A percentile compares a stretch with the other conserved stretches of the same genome.
These are phyloP conservation scores for Colletotrichum tabaci DNA, from an alignment of 2,329 filamentous ascomycete genomes.

Conservation along the genomic window DNA sequence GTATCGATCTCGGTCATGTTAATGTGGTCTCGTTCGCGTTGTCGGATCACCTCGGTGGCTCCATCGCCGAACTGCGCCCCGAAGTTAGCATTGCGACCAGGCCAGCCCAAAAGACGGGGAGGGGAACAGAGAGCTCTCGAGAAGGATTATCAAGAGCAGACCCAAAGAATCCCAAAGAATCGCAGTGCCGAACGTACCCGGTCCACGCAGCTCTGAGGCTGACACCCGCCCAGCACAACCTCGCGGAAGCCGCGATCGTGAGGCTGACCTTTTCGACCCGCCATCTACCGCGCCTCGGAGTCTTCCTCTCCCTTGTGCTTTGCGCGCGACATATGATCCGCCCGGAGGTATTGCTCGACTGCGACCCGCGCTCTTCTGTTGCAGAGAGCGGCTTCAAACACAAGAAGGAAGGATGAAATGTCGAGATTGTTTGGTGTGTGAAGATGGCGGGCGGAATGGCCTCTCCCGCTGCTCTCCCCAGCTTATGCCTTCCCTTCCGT, in stretches of 20 bases:
- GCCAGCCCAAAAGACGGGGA: background rate
- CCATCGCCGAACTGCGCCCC: slow-evolving; percentile 54
- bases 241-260: slow-evolving; percentile 42
- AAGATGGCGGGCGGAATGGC: slow-evolving; percentile 10
- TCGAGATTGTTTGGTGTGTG: background rate
- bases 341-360: background rate
- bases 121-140: background rate
- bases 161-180: background rate
- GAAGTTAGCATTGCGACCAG: slow-evolving; percentile 3
- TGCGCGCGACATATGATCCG: slow-evolving; percentile 40
- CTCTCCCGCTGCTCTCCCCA: background rate
- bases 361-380: background rate
- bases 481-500: slow-evolving; percentile 26
- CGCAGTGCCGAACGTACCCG: slow-evolving; percentile 49
- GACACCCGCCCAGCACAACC: slow-evolving; percentile 54
- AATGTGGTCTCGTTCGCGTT: slow-evolving; percentile 52
- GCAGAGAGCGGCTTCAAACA: background rate
- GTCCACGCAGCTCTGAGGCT: slow-evolving; percentile 55
- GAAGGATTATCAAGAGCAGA: background rate
- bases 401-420: background rate
- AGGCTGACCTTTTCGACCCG: slow-evolving; percentile 23
- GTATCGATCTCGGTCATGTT: slow-evolving; percentile 41
- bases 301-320: slow-evolving; percentile 34
- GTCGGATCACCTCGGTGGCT: slow-evolving; percentile 51
- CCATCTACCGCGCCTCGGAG: slow-evolving; percentile 42